Base-by-base conservation (phyloP, 2,329 filamentous ascomycete genomes). In the Botrytis elliptica region DNA sequence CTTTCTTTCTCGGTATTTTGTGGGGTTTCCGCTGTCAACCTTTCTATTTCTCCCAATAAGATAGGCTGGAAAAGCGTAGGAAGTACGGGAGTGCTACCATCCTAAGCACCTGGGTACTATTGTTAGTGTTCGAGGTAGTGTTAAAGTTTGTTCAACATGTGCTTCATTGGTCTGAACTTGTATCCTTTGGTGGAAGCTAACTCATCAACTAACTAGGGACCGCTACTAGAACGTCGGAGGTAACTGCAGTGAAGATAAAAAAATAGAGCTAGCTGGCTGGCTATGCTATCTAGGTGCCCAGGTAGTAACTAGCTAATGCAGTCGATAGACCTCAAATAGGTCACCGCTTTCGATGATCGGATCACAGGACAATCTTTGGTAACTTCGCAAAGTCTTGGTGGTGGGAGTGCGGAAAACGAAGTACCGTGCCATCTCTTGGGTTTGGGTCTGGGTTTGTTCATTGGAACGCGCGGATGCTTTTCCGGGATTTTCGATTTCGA, bases 271-370 rank as follows among this genome's bases (percentile, higher is more conserved):
- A 57, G n/a, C 52, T 57, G n/a, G 52, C n/a, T 25, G 22, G 33
- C 22, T 38, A 25, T 36, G 36, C 33, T 38, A 25, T 40, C 33
- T n/a, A 14, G 52, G 52, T 55, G n/a, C n/a, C 20, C 16, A 62
- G 16, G 12, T 49, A 18, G 29, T 36, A 18, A 18, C 9, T 33
- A 36, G 29, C 63, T 49, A 33, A 66, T 29, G 38, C 33, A 36
- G 25, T n/a, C 25, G 8, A 49, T 22, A 55, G 25, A 57, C 33
- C 46, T 55, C 9, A 57, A 55, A 60, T n/a, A 38, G 42, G 55
- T 63, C 69, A 60, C 42, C 55, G 57, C 69, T 71, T 71, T 70
- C 36, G 55, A 71, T 36, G 49, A 71, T 71, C 69, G 57, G 59
- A 52, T 71, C 70, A 65, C n/a, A 40, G 44, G 49, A 57, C 70